Percentiles rank a stretch among this genome's conserved stretches.
Evolutionary conservation across 768 basidiomycete genomes (phyloP).

Genomic region (Mycena crocata): DNA sequence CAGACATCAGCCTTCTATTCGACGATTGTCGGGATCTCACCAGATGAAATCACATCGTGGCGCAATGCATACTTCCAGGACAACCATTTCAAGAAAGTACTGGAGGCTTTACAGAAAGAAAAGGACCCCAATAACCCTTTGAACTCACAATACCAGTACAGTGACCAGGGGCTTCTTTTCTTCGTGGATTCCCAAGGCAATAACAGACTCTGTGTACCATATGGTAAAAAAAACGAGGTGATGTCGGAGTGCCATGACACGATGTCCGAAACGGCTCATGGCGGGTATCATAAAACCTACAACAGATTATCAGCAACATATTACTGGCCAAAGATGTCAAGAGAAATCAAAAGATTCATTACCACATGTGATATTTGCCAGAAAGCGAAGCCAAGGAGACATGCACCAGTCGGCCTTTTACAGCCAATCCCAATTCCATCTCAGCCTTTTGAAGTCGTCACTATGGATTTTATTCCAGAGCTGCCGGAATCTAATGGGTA

Average conservation of each 20-base stretch:
- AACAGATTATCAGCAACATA: neutral
- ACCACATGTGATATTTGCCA: neutral
- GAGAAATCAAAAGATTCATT: neutral
- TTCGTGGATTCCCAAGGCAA: neutral
- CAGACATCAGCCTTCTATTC: too few relatives aligned
- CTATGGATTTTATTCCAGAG: neutral
- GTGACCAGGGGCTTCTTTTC: neutral
- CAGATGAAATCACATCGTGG: too few relatives aligned
- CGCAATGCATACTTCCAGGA: too few relatives aligned
- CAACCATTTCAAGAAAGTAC: neutral
- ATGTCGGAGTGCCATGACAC: neutral
- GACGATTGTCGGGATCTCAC: too few relatives aligned
- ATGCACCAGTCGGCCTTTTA: neutral
- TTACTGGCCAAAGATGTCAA: neutral
- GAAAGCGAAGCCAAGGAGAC: too few relatives aligned
- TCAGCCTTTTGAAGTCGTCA: neutral
- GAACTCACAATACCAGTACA: slow-evolving; percentile 2
- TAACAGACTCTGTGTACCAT: neutral
- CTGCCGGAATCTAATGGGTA: neutral
- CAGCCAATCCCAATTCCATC: neutral
- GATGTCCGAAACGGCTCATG: neutral
- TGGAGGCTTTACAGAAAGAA: neutral
- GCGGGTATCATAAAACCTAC: neutral
- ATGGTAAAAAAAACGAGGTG: neutral
- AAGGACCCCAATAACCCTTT: neutral